Evolutionary conservation across 2,329 filamentous ascomycete genomes (phyloP), one percentile per base, ranked within the genome.

Genomic region (Neoarthrinium moseri): DNA sequence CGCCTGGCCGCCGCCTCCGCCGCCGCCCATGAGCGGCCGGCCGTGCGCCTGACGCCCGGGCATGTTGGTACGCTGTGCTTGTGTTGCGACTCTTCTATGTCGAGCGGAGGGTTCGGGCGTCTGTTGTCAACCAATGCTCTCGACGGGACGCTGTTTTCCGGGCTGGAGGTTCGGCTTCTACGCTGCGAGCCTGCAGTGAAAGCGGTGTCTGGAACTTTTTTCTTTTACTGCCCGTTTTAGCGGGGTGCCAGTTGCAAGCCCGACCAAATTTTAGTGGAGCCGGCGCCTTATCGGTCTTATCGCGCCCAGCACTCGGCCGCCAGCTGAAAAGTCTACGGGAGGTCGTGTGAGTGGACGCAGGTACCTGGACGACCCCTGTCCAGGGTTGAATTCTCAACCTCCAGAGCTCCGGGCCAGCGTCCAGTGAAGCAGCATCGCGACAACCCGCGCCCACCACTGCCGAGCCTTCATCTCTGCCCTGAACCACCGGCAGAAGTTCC

Each of bases 41-140:
- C 80, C 80, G 60, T 83, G 78, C 35, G 79, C 68, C 67, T 83
- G 79, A 52, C 79, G 73, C 61, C 80, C 79, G 17, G 76, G 73
- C 79, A 83, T 82, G n/a, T n/a, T n/a, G n/a, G n/a, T n/a, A n/a
- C n/a, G n/a, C n/a, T n/a, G n/a, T n/a, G n/a, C n/a, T n/a, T n/a
- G n/a, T n/a, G n/a, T n/a, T n/a, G n/a, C n/a, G n/a, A n/a, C n/a
- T n/a, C n/a, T n/a, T n/a, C n/a, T n/a, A n/a, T n/a, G n/a, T n/a
- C n/a, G n/a, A n/a, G n/a, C n/a, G n/a, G n/a, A n/a, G n/a, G n/a
- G n/a, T n/a, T n/a, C n/a, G n/a, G n/a, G n/a, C n/a, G n/a, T n/a
- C n/a, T n/a, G n/a, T n/a, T n/a, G n/a, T n/a, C n/a, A n/a, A n/a
- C n/a, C n/a, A n/a, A n/a, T n/a, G n/a, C n/a, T n/a, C n/a, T n/a